Conservation (phyloP, 306 rosid genomes). For the Styphnolobium japonicum region DNA sequence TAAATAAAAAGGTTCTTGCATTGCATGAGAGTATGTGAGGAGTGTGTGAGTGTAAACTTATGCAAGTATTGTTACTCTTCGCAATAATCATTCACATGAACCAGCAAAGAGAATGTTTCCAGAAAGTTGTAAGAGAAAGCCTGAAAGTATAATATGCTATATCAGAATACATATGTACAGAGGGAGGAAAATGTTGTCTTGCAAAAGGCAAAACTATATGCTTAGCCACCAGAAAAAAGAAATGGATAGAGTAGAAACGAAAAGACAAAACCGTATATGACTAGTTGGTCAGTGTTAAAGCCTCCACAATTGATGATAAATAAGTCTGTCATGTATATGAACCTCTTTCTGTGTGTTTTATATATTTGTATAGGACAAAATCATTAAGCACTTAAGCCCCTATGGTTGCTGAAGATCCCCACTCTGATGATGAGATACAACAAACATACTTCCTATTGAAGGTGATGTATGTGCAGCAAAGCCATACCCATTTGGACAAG, state of each 20-base stretch:
- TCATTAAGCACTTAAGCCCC: constrained; percentile 1
- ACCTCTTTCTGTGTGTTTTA: constrained; percentile 2
- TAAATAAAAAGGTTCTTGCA: no score
- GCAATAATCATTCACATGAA: not conserved
- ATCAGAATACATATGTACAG: not conserved
- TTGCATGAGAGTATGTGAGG: no score
- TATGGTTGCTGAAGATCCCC: constrained; percentile 6
- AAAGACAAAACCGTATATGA: constrained; percentile 11
- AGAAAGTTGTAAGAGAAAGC: not conserved
- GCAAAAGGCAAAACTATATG: not conserved
- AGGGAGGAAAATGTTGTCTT: not conserved
- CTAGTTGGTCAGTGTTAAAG: not conserved
- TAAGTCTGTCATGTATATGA: not conserved
- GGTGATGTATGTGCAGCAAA: constrained; percentile 2
- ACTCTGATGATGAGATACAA: not conserved
- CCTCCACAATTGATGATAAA: not conserved
- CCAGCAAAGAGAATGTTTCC: not conserved
- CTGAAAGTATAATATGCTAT: not conserved
- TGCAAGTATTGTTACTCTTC: no score
- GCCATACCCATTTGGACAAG: not conserved
- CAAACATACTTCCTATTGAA: not conserved
- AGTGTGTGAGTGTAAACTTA: no score
- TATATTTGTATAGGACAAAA: not conserved
- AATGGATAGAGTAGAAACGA: not conserved
- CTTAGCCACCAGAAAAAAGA: not conserved